Percentiles rank a stretch among this genome's conserved stretches.
phyloP scores from a whole-genome alignment of 2,329 filamentous ascomycete genomes.

The Paraphoma chrysanthemicola region DNA sequence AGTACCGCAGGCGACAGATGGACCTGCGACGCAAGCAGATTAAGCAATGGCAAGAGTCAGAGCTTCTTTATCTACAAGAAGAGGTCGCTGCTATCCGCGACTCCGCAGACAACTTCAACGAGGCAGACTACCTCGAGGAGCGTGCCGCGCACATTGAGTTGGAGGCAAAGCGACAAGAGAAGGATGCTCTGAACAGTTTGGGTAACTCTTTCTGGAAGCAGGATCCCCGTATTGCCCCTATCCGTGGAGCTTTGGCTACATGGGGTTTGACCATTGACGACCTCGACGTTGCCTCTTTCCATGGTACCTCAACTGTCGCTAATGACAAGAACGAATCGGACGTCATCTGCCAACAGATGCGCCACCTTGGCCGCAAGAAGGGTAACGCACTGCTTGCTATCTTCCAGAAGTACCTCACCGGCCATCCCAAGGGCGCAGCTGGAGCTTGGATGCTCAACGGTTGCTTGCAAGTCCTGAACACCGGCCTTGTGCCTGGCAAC shows the following conservation, averaged over 20 bases:
- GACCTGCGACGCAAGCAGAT: conserved; percentile 93
- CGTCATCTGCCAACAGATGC: conserved; percentile 94
- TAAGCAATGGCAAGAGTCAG: conserved; percentile 94
- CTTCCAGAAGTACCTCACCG: conserved; percentile 99
- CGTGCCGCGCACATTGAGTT: conserved; percentile 85
- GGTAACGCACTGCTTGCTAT: conserved; percentile 95
- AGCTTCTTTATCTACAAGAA: conserved; percentile 90
- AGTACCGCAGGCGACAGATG: conserved; percentile 94
- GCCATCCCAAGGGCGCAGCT: conserved; percentile 98
- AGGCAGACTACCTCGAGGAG: conserved; percentile 84
- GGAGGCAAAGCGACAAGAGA: conserved; percentile 88
- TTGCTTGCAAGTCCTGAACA: conserved; percentile 92
- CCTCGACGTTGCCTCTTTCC: conserved; percentile 94
- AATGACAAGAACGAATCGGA: conserved; percentile 99
- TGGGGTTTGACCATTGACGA: conserved; percentile 99
- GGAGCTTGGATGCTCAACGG: conserved; percentile 99
- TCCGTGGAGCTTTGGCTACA: conserved; percentile 93
- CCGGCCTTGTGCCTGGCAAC: conserved; percentile 92
- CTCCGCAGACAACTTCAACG: conserved; percentile 73
- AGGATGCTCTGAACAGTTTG: conserved; percentile 88
- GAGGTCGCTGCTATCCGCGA: conserved; percentile 88
- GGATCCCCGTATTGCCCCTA: conserved; percentile 89
- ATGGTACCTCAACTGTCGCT: conserved; percentile 96
- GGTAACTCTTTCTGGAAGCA: conserved; percentile 99
- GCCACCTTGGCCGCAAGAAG: conserved; percentile 92